These are phyloP conservation scores for Myxozyma sirexii DNA, from an alignment of 805 yeast species.

Conservation along the genomic window DNA sequence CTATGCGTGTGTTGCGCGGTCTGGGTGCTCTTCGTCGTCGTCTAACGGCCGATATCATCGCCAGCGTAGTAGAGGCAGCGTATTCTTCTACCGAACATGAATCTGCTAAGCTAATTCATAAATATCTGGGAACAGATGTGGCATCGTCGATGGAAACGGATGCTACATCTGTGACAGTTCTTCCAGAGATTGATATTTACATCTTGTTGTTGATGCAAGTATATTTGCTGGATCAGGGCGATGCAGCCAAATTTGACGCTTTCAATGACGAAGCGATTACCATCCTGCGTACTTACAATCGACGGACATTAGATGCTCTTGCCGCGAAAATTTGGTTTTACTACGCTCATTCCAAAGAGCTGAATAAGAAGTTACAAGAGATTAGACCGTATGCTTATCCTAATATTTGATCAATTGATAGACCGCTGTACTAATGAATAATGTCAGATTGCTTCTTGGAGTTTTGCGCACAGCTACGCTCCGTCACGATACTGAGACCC, in stretches of 20 bases:
- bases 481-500: constrained; percentile 90
- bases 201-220: constrained; percentile 78
- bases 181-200: constrained; percentile 81
- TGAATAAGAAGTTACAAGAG: constrained; percentile 52
- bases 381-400: constrained; percentile 53
- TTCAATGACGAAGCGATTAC: constrained; percentile 58
- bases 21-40: constrained; percentile 72
- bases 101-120: constrained; percentile 19
- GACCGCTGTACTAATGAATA: not conserved
- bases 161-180: constrained; percentile 45
- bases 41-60: constrained; percentile 57
- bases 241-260: constrained; percentile 52
- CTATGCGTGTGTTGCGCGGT: constrained; percentile 83
- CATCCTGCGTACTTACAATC: constrained; percentile 65
- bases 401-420: not conserved
- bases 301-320: constrained; percentile 81
- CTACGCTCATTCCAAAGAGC: constrained; percentile 75
- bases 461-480: constrained; percentile 86
- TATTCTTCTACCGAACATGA: constrained; percentile 50
- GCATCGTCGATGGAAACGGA: not conserved
- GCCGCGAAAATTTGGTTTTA: constrained; percentile 94
- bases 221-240: constrained; percentile 65
- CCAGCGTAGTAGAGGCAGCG: constrained; percentile 54
- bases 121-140: constrained; percentile 15
- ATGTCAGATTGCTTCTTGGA: constrained; percentile 55